A percentile compares a stretch with the other conserved stretches of the same genome.
phyloP scores from a whole-genome alignment of 176 grass and related monocot genomes.

The Carex myosuroides region DNA sequence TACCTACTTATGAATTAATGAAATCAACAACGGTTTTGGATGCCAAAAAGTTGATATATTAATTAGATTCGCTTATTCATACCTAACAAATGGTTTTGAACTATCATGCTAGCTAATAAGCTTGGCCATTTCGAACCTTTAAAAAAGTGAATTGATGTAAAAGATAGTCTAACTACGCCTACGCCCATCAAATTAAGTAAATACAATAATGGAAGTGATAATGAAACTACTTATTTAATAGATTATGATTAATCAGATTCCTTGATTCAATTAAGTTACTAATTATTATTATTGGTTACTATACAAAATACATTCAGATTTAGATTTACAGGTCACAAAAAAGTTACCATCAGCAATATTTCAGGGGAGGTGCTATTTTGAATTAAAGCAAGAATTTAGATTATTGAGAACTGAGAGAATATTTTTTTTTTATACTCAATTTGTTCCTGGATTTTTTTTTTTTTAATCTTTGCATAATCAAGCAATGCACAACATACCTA shows the following conservation, averaged over 20 bases:
- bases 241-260: constrained; percentile 13
- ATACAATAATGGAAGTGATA: not conserved
- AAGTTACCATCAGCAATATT: too few species aligned
- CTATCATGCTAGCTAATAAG: not conserved
- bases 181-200: not conserved
- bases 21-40: not conserved
- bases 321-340: too few species aligned
- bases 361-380: too few species aligned
- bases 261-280: not conserved
- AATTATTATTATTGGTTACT: not conserved
- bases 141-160: not conserved
- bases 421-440: too few species aligned
- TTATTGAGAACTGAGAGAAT: too few species aligned
- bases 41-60: too few species aligned
- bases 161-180: not conserved
- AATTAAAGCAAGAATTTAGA: too few species aligned
- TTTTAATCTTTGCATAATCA: too few species aligned
- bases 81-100: not conserved
- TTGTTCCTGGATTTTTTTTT: too few species aligned
- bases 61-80: not conserved
- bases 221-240: constrained; percentile 13
- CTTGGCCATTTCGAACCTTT: too few species aligned
- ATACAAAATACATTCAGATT: not conserved
- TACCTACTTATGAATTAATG: not conserved
- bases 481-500: too few species aligned